A percentile compares a stretch with the other conserved stretches of the same genome.
Evolutionary conservation across 2,329 filamentous ascomycete genomes (phyloP).

Genomic region (Sclerotinia subarctica): DNA sequence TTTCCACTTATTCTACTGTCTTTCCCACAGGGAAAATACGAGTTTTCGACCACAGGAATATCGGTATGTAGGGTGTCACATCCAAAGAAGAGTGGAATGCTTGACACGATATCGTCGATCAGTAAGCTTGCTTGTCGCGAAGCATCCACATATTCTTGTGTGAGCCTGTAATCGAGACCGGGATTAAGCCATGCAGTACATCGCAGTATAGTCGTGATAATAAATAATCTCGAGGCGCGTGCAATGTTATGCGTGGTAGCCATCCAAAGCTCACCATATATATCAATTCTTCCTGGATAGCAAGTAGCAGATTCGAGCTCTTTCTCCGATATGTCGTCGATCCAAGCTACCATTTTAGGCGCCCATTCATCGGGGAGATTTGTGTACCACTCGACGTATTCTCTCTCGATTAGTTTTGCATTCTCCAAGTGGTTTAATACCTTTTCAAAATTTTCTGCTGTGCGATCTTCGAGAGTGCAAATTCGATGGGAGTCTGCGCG

Average conservation of each 20-base stretch:
- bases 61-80: slow-evolving; percentile 38
- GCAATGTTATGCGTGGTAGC: slow-evolving; percentile 55
- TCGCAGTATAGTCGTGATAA: slow-evolving; percentile 54
- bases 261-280: slow-evolving; percentile 57
- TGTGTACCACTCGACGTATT: slow-evolving; percentile 49
- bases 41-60: slow-evolving; percentile 37
- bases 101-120: slow-evolving; percentile 57
- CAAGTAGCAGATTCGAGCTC: background rate
- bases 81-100: slow-evolving; percentile 57
- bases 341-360: slow-evolving; percentile 52
- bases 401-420: slow-evolving; percentile 50
- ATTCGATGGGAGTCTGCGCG: slow-evolving; percentile 51
- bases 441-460: slow-evolving; percentile 47
- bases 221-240: slow-evolving; percentile 52
- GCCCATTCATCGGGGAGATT: slow-evolving; percentile 49
- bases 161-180: slow-evolving; percentile 59
- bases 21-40: slow-evolving; percentile 52
- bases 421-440: slow-evolving; percentile 50
- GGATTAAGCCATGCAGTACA: slow-evolving; percentile 57
- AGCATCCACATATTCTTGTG: slow-evolving; percentile 56
- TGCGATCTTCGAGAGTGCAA: slow-evolving; percentile 47
- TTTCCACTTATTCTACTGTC: slow-evolving; percentile 29
- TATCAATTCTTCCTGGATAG: slow-evolving; percentile 55
- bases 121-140: slow-evolving; percentile 49
- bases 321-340: slow-evolving; percentile 38